Evolutionary conservation across 257 asterid genomes (phyloP).

Genomic region (Phtheirospermum japonicum): DNA sequence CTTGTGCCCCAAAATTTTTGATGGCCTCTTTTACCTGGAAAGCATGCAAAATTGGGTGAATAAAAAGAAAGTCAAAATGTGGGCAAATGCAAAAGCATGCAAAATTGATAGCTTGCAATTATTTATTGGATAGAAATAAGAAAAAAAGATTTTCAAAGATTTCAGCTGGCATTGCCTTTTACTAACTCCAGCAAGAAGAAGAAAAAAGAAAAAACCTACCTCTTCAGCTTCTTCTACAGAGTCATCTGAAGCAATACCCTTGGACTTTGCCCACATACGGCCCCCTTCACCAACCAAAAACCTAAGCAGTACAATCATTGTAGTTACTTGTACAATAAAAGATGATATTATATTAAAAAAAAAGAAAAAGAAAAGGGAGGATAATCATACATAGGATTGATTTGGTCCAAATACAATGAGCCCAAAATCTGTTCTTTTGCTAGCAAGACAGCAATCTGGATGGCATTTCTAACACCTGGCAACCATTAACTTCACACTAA

Average conservation of each 20-base stretch:
- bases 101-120: too few species aligned
- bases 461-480: slow-evolving; percentile 94
- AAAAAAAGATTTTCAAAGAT: too few species aligned
- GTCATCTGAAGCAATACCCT: slow-evolving; percentile 49
- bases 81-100: too few species aligned
- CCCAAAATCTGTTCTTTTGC: slow-evolving; percentile 82
- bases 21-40: too few species aligned
- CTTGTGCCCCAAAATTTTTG: too few species aligned
- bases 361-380: too few species aligned
- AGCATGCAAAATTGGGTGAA: too few species aligned
- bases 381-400: slow-evolving; percentile 94
- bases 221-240: slow-evolving; percentile 45
- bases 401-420: slow-evolving; percentile 78
- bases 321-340: not conserved
- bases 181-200: not conserved
- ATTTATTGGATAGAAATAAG: too few species aligned
- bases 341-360: too few species aligned
- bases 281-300: slow-evolving; percentile 97
- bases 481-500: slow-evolving; percentile 64
- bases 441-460: slow-evolving; percentile 78
- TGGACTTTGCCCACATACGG: slow-evolving; percentile 79
- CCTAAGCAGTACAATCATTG: slow-evolving; percentile 41
- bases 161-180: too few species aligned
- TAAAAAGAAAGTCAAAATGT: too few species aligned
- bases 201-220: slow-evolving; percentile 42